Evolutionary conservation across 371 early-diverging fungal genomes (phyloP).

Genomic region (Coemansia sp.): DNA sequence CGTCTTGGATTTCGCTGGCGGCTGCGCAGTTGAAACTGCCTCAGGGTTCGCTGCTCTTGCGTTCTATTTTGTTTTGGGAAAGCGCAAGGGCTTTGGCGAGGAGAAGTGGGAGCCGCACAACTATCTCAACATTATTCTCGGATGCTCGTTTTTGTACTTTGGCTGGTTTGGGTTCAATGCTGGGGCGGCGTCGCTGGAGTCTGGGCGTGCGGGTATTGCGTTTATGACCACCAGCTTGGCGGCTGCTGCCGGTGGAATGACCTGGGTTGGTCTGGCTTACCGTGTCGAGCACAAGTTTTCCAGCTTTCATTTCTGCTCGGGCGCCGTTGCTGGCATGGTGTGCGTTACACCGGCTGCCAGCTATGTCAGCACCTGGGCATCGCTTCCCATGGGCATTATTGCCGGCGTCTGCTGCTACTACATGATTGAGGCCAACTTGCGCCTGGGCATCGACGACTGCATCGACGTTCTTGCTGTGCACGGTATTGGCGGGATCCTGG

Average conservation of each 20-base stretch:
- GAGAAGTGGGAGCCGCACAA: conserved; percentile 73
- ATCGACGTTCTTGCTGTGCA: conserved; percentile 72
- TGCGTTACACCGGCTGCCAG: conserved; percentile 78
- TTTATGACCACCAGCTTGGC: conserved; percentile 72
- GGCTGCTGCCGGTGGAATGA: conserved; percentile 65
- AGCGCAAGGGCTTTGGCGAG: conserved; percentile 64
- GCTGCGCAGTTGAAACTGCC: conserved; percentile 82
- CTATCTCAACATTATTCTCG: conserved; percentile 77
- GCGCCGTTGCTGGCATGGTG: conserved; percentile 82
- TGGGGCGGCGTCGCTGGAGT: conserved; percentile 69
- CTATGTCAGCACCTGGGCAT: conserved; percentile 66
- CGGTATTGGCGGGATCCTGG: conserved; percentile 73
- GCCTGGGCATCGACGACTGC: conserved; percentile 72
- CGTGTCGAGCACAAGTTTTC: conserved; percentile 64
- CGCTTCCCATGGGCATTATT: conserved; percentile 66
- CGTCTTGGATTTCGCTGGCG: conserved; percentile 82
- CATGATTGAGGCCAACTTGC: conserved; percentile 61
- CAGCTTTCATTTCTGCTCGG: conserved; percentile 79
- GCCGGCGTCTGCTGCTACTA: conserved; percentile 66
- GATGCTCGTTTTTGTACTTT: conserved; percentile 78
- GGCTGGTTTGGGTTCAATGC: conserved; percentile 68
- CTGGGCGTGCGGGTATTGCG: conserved; percentile 72
- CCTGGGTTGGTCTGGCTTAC: conserved; percentile 76
- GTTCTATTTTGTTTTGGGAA: conserved; percentile 75
- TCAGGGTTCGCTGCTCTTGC: conserved; percentile 82